Evolutionary conservation across 306 rosid genomes (phyloP).

Genomic region (Ormosia semicastrata): DNA sequence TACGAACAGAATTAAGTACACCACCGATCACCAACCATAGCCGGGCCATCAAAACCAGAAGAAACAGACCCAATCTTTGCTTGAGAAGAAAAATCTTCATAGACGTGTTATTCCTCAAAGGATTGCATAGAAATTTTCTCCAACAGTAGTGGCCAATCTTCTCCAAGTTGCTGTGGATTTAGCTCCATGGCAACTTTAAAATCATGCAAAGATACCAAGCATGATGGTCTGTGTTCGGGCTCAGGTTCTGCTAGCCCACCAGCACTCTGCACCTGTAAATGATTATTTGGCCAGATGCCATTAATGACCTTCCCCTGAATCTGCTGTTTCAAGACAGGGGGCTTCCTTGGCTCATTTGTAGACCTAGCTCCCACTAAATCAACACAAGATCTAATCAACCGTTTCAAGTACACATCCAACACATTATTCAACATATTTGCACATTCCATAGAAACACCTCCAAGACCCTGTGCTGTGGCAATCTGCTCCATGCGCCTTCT

Average conservation of each 20-base stretch:
- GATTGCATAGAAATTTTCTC: constrained; percentile 83
- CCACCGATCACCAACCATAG: constrained; percentile 31
- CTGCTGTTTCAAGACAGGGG: constrained; percentile 58
- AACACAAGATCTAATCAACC: constrained; percentile 76
- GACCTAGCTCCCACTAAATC: constrained; percentile 73
- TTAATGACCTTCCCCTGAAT: constrained; percentile 73
- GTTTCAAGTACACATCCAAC: constrained; percentile 84
- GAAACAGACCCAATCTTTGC: constrained; percentile 44
- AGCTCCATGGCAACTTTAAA: constrained; percentile 96
- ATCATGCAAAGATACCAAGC: constrained; percentile 69
- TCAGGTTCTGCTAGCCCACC: constrained; percentile 47
- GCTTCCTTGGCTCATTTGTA: constrained; percentile 43
- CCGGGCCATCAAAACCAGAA: constrained; percentile 51
- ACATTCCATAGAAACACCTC: constrained; percentile 79
- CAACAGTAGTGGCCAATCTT: constrained; percentile 88
- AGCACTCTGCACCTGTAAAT: constrained; percentile 50
- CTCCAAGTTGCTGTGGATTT: constrained; percentile 94
- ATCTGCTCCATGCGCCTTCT: constrained; percentile 95
- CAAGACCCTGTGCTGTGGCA: constrained; percentile 76
- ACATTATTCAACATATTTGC: constrained; percentile 62
- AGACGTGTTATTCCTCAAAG: constrained; percentile 61
- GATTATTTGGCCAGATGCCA: constrained; percentile 83
- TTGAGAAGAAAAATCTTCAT: constrained; percentile 34
- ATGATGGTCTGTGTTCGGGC: constrained; percentile 47
- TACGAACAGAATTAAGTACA: constrained; percentile 24